A percentile compares a stretch with the other conserved stretches of the same genome.
These are phyloP conservation scores for Nidula microcarpa DNA, from an alignment of 768 basidiomycete species.

Conservation along the genomic window DNA sequence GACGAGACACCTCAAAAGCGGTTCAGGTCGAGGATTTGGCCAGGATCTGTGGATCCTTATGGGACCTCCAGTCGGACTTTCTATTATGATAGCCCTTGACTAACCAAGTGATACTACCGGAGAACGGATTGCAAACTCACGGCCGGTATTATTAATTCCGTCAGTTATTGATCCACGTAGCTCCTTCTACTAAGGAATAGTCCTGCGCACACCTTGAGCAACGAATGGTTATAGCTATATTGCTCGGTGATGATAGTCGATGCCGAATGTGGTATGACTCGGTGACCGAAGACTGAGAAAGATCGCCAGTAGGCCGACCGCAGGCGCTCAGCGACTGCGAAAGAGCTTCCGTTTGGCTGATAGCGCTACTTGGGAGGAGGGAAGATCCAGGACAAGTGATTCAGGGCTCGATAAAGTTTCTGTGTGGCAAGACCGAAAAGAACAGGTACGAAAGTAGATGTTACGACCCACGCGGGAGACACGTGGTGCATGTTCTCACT, in stretches of 20 bases:
- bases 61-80: constrained; percentile 37
- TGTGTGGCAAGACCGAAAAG: not conserved
- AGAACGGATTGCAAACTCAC: not conserved
- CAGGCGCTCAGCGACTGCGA: too few species aligned
- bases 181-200: not conserved
- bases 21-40: not conserved
- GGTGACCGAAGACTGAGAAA: too few species aligned
- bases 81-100: constrained; percentile 14
- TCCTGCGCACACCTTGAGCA: not conserved
- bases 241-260: not conserved
- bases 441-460: constrained; percentile 2
- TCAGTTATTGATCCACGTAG: not conserved
- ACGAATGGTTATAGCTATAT: constrained; percentile 1
- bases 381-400: too few species aligned
- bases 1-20: not conserved
- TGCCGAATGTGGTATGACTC: too few species aligned
- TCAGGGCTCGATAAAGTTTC: constrained; percentile 1
- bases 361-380: too few species aligned
- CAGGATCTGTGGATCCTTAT: constrained; percentile 32
- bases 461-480: constrained; percentile 8
- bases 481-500: constrained; percentile 4
- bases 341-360: too few species aligned
- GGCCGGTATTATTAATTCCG: constrained; percentile 1
- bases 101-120: not conserved
- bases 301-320: too few species aligned